These are phyloP conservation scores for Astrephomene gubernaculifera DNA, from an alignment of 139 green algal genomes.

Conservation along the genomic window DNA sequence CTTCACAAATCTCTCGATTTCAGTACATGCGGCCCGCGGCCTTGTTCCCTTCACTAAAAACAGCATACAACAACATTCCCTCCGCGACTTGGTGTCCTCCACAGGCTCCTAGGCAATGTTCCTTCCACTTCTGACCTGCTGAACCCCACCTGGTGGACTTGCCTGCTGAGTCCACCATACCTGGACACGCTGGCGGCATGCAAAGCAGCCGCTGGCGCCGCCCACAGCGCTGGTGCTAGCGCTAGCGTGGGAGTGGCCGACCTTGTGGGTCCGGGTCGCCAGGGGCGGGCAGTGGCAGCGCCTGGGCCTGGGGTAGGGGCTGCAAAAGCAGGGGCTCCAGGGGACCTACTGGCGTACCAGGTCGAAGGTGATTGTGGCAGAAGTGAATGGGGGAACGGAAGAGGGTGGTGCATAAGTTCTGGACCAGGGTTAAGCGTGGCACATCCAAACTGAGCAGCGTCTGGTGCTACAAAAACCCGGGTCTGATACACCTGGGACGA, in stretches of 20 bases:
- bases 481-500: neutral
- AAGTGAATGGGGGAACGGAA: neutral
- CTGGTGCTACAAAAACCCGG: neutral
- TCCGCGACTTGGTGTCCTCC: too few species aligned
- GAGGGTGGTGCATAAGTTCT: neutral
- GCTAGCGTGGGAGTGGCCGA: neutral
- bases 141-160: conserved; percentile 24
- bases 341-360: conserved; percentile 14
- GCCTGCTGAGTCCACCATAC: neutral
- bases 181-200: neutral
- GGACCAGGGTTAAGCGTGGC: neutral
- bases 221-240: neutral
- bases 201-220: neutral
- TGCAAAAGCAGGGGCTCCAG: neutral
- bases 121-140: conserved; percentile 10
- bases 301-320: neutral
- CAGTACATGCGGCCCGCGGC: too few species aligned
- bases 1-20: too few species aligned
- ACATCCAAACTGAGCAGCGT: neutral
- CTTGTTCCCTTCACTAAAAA: too few species aligned
- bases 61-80: too few species aligned
- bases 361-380: neutral
- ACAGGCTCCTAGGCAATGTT: neutral
- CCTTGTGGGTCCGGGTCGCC: neutral
- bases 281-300: neutral